These are phyloP conservation scores for Termitomyces sp. DNA, from an alignment of 1,284 basidiomycete species.

Conservation along the genomic window DNA sequence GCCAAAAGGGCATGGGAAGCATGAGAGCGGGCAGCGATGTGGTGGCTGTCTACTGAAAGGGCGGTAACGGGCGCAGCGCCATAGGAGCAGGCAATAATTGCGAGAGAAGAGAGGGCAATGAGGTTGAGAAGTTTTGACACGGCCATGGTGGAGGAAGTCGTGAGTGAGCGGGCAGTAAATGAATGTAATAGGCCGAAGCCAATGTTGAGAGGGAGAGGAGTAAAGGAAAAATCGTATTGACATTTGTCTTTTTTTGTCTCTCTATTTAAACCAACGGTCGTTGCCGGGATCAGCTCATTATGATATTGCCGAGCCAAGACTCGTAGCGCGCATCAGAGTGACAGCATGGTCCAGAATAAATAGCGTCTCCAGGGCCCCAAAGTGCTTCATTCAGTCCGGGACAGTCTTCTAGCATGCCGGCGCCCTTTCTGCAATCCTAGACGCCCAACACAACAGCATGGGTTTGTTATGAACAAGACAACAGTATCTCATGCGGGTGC, in stretches of 20 bases:
- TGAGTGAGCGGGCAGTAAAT: slow-evolving; percentile 17
- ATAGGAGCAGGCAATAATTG: slow-evolving; percentile 50
- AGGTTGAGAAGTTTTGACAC: slow-evolving; percentile 49
- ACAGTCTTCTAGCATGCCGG: slow-evolving; percentile 4
- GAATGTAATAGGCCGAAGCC: slow-evolving; percentile 17
- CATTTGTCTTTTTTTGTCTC: slow-evolving; percentile 8
- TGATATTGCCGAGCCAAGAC: slow-evolving; percentile 10
- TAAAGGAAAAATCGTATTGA: slow-evolving; percentile 6
- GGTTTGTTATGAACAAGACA: neutral
- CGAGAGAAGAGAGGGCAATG: slow-evolving; percentile 52
- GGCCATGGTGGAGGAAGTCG: slow-evolving; percentile 43
- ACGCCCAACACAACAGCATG: neutral
- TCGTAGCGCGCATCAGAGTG: neutral
- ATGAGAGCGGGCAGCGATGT: slow-evolving; percentile 35
- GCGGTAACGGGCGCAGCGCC: slow-evolving; percentile 45
- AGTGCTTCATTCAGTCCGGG: neutral
- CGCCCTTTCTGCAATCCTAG: neutral
- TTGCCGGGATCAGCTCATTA: slow-evolving; percentile 22
- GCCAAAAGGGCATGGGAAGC: slow-evolving; percentile 36
- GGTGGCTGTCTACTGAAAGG: slow-evolving; percentile 38
- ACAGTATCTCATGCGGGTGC: slow-evolving; percentile 13
- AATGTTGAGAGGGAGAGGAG: slow-evolving; percentile 14
- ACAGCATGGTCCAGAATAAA: no score
- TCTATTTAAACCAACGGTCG: slow-evolving; percentile 17
- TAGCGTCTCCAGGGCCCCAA: neutral